Base-by-base conservation (phyloP, 371 early-diverging fungal genomes). In the Conidiobolus incongruus region DNA sequence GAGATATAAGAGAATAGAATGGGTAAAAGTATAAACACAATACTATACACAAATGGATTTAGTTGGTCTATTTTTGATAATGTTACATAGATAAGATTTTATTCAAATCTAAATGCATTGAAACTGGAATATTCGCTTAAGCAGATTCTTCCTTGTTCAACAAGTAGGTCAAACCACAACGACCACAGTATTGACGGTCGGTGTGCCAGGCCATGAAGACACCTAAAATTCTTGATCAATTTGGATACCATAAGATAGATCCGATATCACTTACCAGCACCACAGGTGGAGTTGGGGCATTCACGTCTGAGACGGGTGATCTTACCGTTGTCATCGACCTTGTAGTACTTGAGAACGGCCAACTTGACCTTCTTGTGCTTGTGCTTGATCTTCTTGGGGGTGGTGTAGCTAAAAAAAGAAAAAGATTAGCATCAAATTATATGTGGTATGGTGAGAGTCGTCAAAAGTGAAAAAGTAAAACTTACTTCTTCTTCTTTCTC, bases 361-460 rank as follows among this genome's bases (percentile, higher is more conserved):
- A 91, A 66, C 72, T 91, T 93, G 68, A 91, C 90, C 77, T 93
- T 93, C 75, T 82, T 88, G 65, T 80, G 72, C 86, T 91, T 90
- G 84, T 95, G 93, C 73, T 88, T 82, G 67, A 88, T 87, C 83
- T 93, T 93, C 88, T 95, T 93, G 70, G 96, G 96, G 55, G 96
- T 95, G 58, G 93, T 95, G 81, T 95, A 93, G 55, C 47, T 47
- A 35, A 30, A 30, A 43, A 34, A 34, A 34, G n/a, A 10, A 10
- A 34, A 34, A 34, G 34, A n/a, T n/a, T 10, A 34, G 34, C 34
- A n/a, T 16, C 11, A 19, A 4, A 43, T n/a, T 33, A 33, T 33
- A 10, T 15, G 19, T 19, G 28, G 36, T 29, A 31, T 15, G 29
- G 46, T 37, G 38, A 45, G 46, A 45, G n/a, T 45, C 46, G 20